phyloP scores from a whole-genome alignment of 371 early-diverging fungal species.

The Zychaea mexicana region DNA sequence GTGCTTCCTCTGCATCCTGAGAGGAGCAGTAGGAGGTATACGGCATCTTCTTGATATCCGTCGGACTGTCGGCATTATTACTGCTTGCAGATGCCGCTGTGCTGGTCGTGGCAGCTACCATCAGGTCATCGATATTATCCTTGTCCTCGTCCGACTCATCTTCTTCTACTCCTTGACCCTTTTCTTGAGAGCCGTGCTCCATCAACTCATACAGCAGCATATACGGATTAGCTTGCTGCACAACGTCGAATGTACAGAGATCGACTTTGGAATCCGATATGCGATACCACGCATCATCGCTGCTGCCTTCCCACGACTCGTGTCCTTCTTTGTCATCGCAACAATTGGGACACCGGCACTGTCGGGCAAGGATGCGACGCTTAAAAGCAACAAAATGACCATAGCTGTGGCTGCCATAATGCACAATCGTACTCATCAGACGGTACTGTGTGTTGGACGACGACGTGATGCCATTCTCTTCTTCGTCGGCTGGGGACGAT shows the following conservation, averaged over 20 bases:
- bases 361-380: constrained; percentile 47
- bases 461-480: background rate
- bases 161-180: background rate
- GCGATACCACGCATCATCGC: constrained; percentile 59
- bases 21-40: constrained; percentile 1
- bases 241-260: constrained; percentile 64
- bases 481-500: constrained; percentile 28
- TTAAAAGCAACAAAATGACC: constrained; percentile 95
- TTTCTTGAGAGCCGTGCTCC: background rate
- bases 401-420: constrained; percentile 82
- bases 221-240: constrained; percentile 78
- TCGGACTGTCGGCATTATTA: background rate
- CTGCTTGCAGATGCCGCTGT: background rate
- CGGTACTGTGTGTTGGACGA: constrained; percentile 47
- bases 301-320: constrained; percentile 12
- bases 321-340: background rate
- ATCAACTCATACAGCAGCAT: constrained; percentile 78
- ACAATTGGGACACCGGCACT: constrained; percentile 36
- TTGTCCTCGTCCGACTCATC: background rate
- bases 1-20: constrained; percentile 28
- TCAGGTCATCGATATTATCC: constrained; percentile 5
- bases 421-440: constrained; percentile 83
- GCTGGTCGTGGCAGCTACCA: background rate
- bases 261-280: constrained; percentile 89
- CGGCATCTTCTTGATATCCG: background rate